These are phyloP conservation scores for Crithidia sp. DNA, from an alignment of 208 protist genomes.

Conservation along the genomic window DNA sequence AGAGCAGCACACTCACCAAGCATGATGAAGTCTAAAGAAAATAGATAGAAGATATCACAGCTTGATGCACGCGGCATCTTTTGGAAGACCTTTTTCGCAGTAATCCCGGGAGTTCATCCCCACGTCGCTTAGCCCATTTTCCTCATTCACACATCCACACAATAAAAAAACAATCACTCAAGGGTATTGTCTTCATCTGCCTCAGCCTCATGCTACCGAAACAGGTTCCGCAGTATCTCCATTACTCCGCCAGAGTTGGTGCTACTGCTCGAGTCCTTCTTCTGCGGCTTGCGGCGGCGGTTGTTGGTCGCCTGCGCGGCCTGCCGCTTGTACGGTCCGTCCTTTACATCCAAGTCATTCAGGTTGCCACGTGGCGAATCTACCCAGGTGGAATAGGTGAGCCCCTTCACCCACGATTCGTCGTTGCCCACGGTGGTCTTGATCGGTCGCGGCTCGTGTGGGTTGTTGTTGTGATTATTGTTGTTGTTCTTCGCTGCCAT, in stretches of 20 bases:
- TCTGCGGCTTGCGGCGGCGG: conserved; percentile 8
- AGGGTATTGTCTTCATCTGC: no score
- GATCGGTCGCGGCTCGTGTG: conserved; percentile 24
- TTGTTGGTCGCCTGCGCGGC: conserved; percentile 4
- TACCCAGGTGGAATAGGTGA: conserved; percentile 44
- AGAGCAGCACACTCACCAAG: no score
- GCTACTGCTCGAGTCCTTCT: conserved; percentile 12
- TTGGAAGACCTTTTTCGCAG: no score
- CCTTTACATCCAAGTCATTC: conserved; percentile 9
- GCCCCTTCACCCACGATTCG: conserved; percentile 41
- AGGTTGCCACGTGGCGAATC: conserved; percentile 39
- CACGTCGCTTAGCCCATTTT: no score
- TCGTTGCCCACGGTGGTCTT: conserved; percentile 54
- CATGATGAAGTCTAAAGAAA: no score
- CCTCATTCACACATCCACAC: no score
- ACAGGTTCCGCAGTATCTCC: conserved; percentile 31
- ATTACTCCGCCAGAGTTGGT: conserved; percentile 23
- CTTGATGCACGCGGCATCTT: no score
- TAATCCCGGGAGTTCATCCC: no score
- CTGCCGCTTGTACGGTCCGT: conserved; percentile 39
- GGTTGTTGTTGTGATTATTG: not conserved
- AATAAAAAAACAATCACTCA: no score
- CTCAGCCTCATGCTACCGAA: conserved; percentile 1
- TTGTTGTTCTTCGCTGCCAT: conserved; percentile 2
- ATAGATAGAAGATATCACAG: no score